A percentile compares a stretch with the other conserved stretches of the same genome.
Conservation (phyloP, 1,284 basidiomycete genomes). For the Ganoderma lingzhi region DNA sequence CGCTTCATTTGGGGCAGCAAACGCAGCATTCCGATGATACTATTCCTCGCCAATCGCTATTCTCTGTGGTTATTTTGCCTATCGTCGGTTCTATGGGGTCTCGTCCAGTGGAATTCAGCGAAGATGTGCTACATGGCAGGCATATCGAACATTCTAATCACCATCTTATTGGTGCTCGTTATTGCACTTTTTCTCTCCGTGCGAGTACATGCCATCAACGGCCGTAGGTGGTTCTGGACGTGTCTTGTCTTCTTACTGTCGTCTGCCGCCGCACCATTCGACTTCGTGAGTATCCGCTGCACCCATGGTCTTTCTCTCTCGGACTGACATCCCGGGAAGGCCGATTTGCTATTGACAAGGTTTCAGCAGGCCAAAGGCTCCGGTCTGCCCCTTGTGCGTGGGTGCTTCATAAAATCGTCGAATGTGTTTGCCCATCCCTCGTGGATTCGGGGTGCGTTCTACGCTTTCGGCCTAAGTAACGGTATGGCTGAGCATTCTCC, state of each 20-base stretch:
- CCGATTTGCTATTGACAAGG: neutral
- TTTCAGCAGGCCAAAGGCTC: neutral
- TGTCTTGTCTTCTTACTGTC: slow-evolving; percentile 8
- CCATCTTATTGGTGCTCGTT: neutral
- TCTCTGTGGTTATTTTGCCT: neutral
- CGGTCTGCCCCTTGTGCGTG: neutral
- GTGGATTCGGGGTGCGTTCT: neutral
- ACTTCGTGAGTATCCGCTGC: slow-evolving; percentile 6
- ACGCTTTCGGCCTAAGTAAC: neutral
- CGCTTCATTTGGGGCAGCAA: too few species aligned
- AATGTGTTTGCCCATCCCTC: neutral
- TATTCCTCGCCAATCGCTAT: slow-evolving; percentile 25
- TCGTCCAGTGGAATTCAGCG: slow-evolving; percentile 4
- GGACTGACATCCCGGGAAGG: neutral
- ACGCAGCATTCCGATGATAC: neutral
- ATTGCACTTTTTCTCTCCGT: slow-evolving; percentile 18
- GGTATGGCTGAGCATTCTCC: neutral
- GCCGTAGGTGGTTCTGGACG: slow-evolving; percentile 27
- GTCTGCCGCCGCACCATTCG: neutral
- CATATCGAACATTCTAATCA: neutral
- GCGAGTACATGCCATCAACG: slow-evolving; percentile 23
- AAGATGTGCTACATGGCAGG: neutral
- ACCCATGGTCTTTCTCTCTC: neutral
- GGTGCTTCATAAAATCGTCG: neutral
- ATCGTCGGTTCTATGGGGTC: neutral